Base-by-base conservation (phyloP, 2,329 filamentous ascomycete genomes). In the Whalleya microplaca region DNA sequence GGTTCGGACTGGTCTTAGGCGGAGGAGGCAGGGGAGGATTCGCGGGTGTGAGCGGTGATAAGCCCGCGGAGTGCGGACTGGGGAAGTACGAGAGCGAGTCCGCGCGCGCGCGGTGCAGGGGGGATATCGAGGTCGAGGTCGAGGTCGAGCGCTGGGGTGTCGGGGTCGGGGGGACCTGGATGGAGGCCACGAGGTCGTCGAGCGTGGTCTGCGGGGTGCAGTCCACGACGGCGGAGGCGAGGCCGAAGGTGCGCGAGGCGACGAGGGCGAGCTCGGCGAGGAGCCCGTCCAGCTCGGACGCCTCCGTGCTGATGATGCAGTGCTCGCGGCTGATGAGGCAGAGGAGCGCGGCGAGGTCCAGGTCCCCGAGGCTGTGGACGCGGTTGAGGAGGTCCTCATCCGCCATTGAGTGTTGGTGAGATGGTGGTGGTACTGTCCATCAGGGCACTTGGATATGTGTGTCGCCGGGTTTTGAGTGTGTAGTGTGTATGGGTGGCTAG, bases 341-440 rank as follows among this genome's bases (percentile, higher is more conserved):
- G 48, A 97, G 84, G 41, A 98, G 81, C 14, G 90, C 78, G 21
- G 94, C 95, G 57, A 98, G 84, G 75, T 97, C 93, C 41, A 97
- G 81, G 76, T 97, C 93, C 68, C 88, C 90, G 61, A 98, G 80
- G 64, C 85, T 83, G 69, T 93, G 89, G 66, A 96, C 84, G 73
- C 88, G 89, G 61, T 84, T 79, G 59, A 88, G 77, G 60, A 92
- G 79, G 54, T 76, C 74, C 68, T 83, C 79, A 76, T 84, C 78
- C 72, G 83, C 85, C 87, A 89, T 90, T 68, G 71, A 66, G 51
- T 56, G 43, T 52, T 41, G 48, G 49, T 52, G 41, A 44, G 27
- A 37, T 46, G 55, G 32, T 44, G 47, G 21, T 48, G 6, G 54
- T 37, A 42, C 40, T 52, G 45, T 60, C 59, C 64, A 64, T 67